Evolutionary conservation across 2,329 filamentous ascomycete species (phyloP), one percentile per base, ranked within the genome.

Genomic region (Lachnellula arida): DNA sequence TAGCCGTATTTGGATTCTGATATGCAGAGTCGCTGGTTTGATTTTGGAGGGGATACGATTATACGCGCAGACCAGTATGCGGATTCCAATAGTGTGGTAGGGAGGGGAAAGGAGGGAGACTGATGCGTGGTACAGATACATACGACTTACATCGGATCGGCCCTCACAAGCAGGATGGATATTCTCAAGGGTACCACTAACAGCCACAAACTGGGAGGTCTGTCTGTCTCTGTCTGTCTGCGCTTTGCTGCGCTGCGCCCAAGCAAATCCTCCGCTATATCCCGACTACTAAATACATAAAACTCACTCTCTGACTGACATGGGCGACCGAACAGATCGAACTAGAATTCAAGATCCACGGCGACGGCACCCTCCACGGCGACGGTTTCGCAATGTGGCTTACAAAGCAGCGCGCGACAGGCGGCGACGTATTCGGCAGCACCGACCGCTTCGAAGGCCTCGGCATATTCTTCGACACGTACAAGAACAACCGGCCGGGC

Each of bases 321-420:
- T 32, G 28, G 8, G 28, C 28, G 28, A 32, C 28, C 28, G 9
- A 32, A 40, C 59, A 85, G 81, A 88, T 99, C 63, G 89, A 95
- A 74, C 82, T 97, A 62, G 94, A 97, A 71, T 97, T 97, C 78
- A 91, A 90, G 75, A 90, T 99, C 69, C 86, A 90, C 61, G 94
- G 94, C 67, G 84, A 88, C 67, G 89, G 92, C 67, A 89, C 89
- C 72, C 83, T 99, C 40, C 95, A 95, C 70, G 94, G 94, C 66
- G 94, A 99, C 74, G 94, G 94, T 61, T 91, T 99, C 75, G 94
- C 94, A 62, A 88, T 99, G 82, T 99, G 94, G 94, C 81, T 99
- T 69, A 97, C 93, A 64, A 96, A 96, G 75, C 86, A 96, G 74
- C 89, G 94, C 62, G 92, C 84, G 34, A 81, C 86, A 65, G 75